Evolutionary conservation across 2,329 filamentous ascomycete species (phyloP).

Genomic region (Fusarium secorum): DNA sequence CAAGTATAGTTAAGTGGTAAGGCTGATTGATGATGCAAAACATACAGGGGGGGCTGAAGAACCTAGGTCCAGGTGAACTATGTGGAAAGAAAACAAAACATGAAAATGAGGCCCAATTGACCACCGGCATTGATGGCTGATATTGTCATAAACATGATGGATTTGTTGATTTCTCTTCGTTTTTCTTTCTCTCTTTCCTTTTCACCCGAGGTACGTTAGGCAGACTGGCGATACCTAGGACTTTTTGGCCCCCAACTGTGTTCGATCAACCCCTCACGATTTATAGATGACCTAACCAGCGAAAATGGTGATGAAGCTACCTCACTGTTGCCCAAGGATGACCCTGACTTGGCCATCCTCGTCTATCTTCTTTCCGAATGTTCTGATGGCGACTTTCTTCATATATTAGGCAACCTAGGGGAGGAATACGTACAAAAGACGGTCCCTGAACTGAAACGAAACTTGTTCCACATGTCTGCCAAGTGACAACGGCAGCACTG

Average conservation of each 20-base stretch:
- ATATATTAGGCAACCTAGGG: no score
- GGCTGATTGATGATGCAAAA: not conserved
- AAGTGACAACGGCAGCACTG: no score
- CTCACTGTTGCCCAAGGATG: no score
- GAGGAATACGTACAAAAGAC: no score
- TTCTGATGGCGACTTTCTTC: no score
- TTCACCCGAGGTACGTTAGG: not conserved
- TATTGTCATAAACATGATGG: not conserved
- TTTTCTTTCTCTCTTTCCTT: not conserved
- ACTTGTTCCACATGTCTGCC: no score
- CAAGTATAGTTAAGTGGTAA: not conserved
- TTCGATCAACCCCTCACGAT: not conserved
- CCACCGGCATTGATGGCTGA: not conserved
- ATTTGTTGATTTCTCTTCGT: not conserved
- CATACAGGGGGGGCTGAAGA: no score
- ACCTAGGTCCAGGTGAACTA: not conserved
- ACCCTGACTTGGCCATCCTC: no score
- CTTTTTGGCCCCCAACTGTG: slow-evolving; percentile 1
- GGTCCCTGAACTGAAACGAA: no score
- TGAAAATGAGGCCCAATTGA: not conserved
- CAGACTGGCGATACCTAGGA: not conserved
- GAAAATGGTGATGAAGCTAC: no score
- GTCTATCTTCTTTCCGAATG: no score
- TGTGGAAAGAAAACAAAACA: not conserved
- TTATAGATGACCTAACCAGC: no score